Conservation (phyloP, 2,329 filamentous ascomycete genomes). For the Pseudopithomyces maydicus region DNA sequence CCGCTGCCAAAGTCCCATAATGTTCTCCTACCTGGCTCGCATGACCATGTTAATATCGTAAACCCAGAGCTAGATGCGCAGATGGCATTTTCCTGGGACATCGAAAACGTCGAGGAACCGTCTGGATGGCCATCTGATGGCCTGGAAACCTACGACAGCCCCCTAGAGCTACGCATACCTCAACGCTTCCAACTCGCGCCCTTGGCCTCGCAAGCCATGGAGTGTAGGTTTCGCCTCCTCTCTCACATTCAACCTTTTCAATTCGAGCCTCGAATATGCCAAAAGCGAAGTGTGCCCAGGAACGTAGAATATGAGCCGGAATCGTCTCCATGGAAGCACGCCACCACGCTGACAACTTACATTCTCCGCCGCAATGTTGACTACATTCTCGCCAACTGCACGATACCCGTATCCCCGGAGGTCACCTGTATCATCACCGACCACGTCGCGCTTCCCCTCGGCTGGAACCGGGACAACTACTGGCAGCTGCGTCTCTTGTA, state of each 20-base stretch:
- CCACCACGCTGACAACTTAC: conserved; percentile 9
- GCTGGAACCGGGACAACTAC: conserved; percentile 19
- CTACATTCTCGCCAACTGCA: conserved; percentile 16
- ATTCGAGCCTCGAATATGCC: too few relatives aligned
- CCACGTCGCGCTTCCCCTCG: conserved; percentile 17
- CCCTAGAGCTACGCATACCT: conserved; percentile 1
- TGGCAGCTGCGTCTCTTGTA: conserved; percentile 17
- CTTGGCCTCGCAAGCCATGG: conserved; percentile 1
- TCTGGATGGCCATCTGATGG: not conserved
- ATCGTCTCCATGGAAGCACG: conserved; percentile 7
- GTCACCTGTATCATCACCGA: conserved; percentile 12
- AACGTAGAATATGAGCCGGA: too few relatives aligned
- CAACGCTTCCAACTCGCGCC: not conserved
- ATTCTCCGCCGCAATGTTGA: conserved; percentile 14
- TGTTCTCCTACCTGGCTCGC: not conserved
- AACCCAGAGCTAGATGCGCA: conserved; percentile 11
- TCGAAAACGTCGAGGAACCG: too few relatives aligned
- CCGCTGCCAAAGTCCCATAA: conserved; percentile 11
- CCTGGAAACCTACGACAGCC: conserved; percentile 6
- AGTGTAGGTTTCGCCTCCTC: not conserved
- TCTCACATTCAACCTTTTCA: not conserved
- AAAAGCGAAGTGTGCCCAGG: too few relatives aligned
- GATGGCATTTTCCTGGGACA: not conserved
- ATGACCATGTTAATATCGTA: not conserved
- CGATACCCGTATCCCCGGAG: conserved; percentile 4